A percentile compares a stretch with the other conserved stretches of the same genome.
Evolutionary conservation across 2,329 filamentous ascomycete species (phyloP).

Genomic region (Neofusicoccum sp.): DNA sequence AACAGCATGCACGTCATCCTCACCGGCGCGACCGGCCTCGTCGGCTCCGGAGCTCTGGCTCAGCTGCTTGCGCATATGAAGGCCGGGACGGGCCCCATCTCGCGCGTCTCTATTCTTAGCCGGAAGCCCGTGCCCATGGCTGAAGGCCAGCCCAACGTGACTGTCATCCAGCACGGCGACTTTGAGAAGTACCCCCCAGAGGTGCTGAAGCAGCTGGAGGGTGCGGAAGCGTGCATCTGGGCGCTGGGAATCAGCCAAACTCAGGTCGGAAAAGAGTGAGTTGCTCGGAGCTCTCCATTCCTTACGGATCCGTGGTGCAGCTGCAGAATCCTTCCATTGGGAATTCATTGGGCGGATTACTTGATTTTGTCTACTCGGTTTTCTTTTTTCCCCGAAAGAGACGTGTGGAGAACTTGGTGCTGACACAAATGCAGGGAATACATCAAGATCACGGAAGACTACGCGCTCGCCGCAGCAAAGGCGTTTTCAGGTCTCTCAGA

Average conservation of each 20-base stretch:
- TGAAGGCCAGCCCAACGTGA: slow-evolving; percentile 55
- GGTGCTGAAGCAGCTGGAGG: slow-evolving; percentile 60
- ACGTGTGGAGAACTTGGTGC: background rate
- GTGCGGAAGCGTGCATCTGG: slow-evolving; percentile 70
- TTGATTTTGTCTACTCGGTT: no score
- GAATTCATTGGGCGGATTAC: no score
- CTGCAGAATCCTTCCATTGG: no score
- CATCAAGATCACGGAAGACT: slow-evolving; percentile 65
- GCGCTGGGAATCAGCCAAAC: slow-evolving; percentile 66
- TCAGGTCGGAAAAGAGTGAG: slow-evolving; percentile 59
- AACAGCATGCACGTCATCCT: slow-evolving; percentile 43
- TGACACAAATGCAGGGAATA: slow-evolving; percentile 52
- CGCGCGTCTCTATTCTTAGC: slow-evolving; percentile 65
- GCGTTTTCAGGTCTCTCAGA: slow-evolving; percentile 55
- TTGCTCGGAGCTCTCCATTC: background rate
- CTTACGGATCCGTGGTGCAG: background rate
- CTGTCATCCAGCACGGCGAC: slow-evolving; percentile 67
- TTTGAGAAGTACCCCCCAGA: slow-evolving; percentile 60
- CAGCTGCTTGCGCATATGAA: slow-evolving; percentile 35
- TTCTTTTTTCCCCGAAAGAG: background rate
- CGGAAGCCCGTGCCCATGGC: slow-evolving; percentile 64
- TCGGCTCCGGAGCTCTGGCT: slow-evolving; percentile 40
- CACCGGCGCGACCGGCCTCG: slow-evolving; percentile 45
- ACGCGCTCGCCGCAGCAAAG: slow-evolving; percentile 61
- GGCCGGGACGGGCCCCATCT: slow-evolving; percentile 45